These are phyloP conservation scores for Geotrichum ghanense DNA, from an alignment of 805 yeast species.

Conservation along the genomic window DNA sequence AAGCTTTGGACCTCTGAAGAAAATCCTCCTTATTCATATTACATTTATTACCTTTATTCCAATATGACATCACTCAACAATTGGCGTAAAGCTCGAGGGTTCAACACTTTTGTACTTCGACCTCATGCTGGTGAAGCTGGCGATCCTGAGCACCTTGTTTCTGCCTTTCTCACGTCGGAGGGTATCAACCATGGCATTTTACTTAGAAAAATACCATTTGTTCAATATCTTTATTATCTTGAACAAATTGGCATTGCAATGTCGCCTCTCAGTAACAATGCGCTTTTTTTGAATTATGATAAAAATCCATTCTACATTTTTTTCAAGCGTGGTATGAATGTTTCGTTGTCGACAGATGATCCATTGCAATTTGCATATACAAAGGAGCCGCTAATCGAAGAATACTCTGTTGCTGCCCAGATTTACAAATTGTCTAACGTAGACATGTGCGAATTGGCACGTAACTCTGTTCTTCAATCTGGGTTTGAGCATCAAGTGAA, in stretches of 20 bases:
- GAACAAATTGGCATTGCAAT: slow-evolving; percentile 96
- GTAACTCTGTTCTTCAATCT: slow-evolving; percentile 83
- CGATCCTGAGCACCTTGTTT: slow-evolving; percentile 91
- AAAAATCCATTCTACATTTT: slow-evolving; percentile 90
- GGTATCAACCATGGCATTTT: slow-evolving; percentile 93
- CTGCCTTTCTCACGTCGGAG: slow-evolving; percentile 81
- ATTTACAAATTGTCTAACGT: slow-evolving; percentile 89
- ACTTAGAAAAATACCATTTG: slow-evolving; percentile 85
- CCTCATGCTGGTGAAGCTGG: slow-evolving; percentile 99
- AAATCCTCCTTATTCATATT: slow-evolving; percentile 98
- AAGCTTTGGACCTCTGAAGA: slow-evolving; percentile 61
- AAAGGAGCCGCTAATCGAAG: slow-evolving; percentile 93
- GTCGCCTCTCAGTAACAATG: slow-evolving; percentile 97
- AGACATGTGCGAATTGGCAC: slow-evolving; percentile 95
- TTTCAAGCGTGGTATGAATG: slow-evolving; percentile 88
- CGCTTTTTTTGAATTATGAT: slow-evolving; percentile 88
- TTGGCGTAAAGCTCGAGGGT: slow-evolving; percentile 64
- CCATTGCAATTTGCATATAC: slow-evolving; percentile 96
- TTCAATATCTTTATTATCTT: slow-evolving; percentile 84
- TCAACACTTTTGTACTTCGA: slow-evolving; percentile 83
- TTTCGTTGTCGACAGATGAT: slow-evolving; percentile 92
- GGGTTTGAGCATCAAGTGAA: slow-evolving; percentile 87
- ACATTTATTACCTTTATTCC: slow-evolving; percentile 78
- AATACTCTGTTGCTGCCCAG: slow-evolving; percentile 96
- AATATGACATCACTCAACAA: slow-evolving; percentile 78